Evolutionary conservation across 2,329 filamentous ascomycete species (phyloP).

Genomic region (Tolypocladium capitatum): DNA sequence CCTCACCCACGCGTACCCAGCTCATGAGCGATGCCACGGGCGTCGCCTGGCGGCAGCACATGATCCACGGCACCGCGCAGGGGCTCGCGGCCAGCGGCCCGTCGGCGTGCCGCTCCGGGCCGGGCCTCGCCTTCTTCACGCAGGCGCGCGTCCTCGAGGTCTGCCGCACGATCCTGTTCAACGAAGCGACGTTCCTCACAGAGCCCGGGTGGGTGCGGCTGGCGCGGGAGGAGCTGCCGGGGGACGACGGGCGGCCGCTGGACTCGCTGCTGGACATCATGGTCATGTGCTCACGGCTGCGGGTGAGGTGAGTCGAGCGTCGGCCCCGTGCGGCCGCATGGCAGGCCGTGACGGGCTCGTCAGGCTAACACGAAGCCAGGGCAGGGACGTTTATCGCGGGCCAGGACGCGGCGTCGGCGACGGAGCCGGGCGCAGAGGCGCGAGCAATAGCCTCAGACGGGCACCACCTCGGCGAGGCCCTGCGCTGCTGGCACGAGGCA

Average conservation of each 20-base stretch:
- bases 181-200: conserved; percentile 9
- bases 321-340: too few relatives aligned
- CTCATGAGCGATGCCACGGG: conserved; percentile 4
- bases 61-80: conserved; percentile 2
- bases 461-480: background rate
- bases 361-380: background rate
- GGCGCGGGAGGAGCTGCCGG: conserved; percentile 5
- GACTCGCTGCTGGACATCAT: conserved; percentile 17
- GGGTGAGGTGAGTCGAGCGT: conserved; percentile 12
- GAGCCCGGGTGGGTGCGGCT: conserved; percentile 5
- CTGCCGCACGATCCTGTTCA: conserved; percentile 18
- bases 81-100: conserved; percentile 2
- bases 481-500: background rate
- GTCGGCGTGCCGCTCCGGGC: background rate
- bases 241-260: conserved; percentile 1
- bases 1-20: too few relatives aligned
- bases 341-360: too few relatives aligned
- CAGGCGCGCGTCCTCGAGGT: conserved; percentile 16
- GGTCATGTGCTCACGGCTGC: conserved; percentile 16
- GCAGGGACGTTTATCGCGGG: background rate
- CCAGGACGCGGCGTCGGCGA: background rate
- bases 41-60: conserved; percentile 3
- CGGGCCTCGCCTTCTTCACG: conserved; percentile 5
- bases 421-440: background rate
- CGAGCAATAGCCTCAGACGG: background rate